phyloP scores from a whole-genome alignment of 2,329 filamentous ascomycete species.

The Chaetomiaceae sp. region DNA sequence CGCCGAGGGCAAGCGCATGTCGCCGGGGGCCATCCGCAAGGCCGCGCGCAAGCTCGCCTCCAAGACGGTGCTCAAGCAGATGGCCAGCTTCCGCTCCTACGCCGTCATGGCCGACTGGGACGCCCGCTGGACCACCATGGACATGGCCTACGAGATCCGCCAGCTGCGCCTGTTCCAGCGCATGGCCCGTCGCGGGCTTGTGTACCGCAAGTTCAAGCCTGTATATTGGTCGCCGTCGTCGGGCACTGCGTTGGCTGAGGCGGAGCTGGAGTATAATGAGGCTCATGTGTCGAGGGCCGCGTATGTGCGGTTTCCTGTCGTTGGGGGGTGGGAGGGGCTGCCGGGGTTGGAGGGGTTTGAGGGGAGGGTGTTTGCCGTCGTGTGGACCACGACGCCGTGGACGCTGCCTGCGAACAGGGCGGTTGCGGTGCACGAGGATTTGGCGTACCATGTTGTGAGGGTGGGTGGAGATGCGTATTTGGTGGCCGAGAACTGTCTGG shows the following conservation, averaged over 20 bases:
- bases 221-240: conserved; percentile 85
- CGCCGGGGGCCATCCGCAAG: conserved; percentile 55
- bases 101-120: conserved; percentile 81
- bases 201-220: conserved; percentile 74
- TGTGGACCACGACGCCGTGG: conserved; percentile 99
- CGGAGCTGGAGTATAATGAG: conserved; percentile 79
- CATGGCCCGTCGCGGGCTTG: conserved; percentile 67
- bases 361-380: conserved; percentile 66
- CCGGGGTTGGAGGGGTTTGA: conserved; percentile 34
- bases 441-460: conserved; percentile 68
- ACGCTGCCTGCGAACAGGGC: conserved; percentile 89
- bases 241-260: conserved; percentile 73
- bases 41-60: conserved; percentile 62
- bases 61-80: conserved; percentile 67
- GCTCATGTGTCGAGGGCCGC: conserved; percentile 66
- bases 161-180: conserved; percentile 71
- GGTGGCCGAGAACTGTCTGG: conserved; percentile 65
- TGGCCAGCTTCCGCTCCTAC: conserved; percentile 66
- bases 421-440: conserved; percentile 71
- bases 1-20: conserved; percentile 39
- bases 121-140: conserved; percentile 73
- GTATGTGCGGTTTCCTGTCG: conserved; percentile 75
- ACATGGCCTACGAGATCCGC: conserved; percentile 65
- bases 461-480: conserved; percentile 57
- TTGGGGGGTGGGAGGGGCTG: conserved; percentile 29